phyloP scores from a whole-genome alignment of 306 rosid species.

The Psophocarpus tetragonolobus region DNA sequence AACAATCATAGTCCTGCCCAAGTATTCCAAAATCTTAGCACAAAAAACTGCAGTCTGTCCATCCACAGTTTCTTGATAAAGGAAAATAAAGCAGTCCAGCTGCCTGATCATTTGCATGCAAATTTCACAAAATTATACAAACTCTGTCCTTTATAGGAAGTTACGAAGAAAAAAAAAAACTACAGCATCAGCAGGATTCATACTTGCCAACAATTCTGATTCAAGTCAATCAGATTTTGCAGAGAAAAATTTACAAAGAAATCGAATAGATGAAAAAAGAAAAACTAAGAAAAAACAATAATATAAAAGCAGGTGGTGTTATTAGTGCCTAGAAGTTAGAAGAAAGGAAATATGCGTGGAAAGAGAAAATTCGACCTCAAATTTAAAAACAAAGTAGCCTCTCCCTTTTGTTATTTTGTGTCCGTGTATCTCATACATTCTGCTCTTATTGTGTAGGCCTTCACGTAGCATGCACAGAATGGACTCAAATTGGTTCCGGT shows the following conservation, averaged over 20 bases:
- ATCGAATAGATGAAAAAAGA: neutral
- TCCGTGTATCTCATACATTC: conserved; percentile 82
- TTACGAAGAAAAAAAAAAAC: neutral
- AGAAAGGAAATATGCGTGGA: conserved; percentile 8
- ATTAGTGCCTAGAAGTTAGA: neutral
- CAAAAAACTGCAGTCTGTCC: conserved; percentile 16
- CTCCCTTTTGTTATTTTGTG: conserved; percentile 90
- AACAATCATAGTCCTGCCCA: conserved; percentile 78
- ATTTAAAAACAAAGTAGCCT: conserved; percentile 80
- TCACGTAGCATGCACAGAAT: conserved; percentile 79
- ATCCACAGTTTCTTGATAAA: conserved; percentile 19
- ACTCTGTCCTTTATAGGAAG: neutral
- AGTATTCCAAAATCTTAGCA: conserved; percentile 47
- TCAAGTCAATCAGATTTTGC: conserved; percentile 19
- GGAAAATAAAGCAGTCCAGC: conserved; percentile 23
- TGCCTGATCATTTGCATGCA: conserved; percentile 8
- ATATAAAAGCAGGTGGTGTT: neutral
- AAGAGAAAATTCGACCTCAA: conserved; percentile 53
- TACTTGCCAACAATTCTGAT: neutral
- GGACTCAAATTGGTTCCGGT: conserved; percentile 94
- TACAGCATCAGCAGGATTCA: neutral
- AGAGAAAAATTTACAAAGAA: conserved; percentile 11
- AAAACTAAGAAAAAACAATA: neutral
- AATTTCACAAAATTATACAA: conserved; percentile 11
- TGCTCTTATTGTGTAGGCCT: conserved; percentile 79